A percentile compares a stretch with the other conserved stretches of the same genome.
phyloP scores from a whole-genome alignment of 2,329 filamentous ascomycete species.

The Microascus cirrosus region DNA sequence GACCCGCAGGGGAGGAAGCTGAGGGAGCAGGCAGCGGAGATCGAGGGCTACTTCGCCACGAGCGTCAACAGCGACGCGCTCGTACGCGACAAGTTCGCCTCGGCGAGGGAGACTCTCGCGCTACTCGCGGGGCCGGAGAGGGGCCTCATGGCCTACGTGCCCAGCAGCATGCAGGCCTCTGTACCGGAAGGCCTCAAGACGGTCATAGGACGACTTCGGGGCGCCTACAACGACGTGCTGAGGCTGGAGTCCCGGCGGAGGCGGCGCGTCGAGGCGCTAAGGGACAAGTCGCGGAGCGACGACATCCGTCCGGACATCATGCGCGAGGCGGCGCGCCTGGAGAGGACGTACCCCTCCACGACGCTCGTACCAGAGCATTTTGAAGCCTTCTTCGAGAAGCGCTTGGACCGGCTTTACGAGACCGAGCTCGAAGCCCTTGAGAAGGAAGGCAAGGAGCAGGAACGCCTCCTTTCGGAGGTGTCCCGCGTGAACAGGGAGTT shows the following conservation, averaged over 20 bases:
- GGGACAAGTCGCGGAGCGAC: constrained; percentile 71
- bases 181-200: constrained; percentile 73
- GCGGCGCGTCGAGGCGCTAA: constrained; percentile 67
- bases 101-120: constrained; percentile 62
- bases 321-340: constrained; percentile 70
- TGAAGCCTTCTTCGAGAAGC: constrained; percentile 77
- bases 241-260: constrained; percentile 71
- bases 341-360: constrained; percentile 76
- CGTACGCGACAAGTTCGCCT: constrained; percentile 68
- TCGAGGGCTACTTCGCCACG: constrained; percentile 73
- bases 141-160: constrained; percentile 78
- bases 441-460: constrained; percentile 67
- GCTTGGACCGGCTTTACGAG: constrained; percentile 68
- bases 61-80: constrained; percentile 43
- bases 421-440: constrained; percentile 59
- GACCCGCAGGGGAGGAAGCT: constrained; percentile 59
- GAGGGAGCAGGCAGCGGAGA: constrained; percentile 64
- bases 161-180: constrained; percentile 67
- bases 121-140: constrained; percentile 72
- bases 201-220: constrained; percentile 65
- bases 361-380: constrained; percentile 82
- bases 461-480: constrained; percentile 56
- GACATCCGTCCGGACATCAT: constrained; percentile 82
- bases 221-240: constrained; percentile 73
- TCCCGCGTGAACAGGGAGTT: constrained; percentile 71